Conservation (phyloP, 108 stramenopile species). For the Mayamaea pseudoterrestris region DNA sequence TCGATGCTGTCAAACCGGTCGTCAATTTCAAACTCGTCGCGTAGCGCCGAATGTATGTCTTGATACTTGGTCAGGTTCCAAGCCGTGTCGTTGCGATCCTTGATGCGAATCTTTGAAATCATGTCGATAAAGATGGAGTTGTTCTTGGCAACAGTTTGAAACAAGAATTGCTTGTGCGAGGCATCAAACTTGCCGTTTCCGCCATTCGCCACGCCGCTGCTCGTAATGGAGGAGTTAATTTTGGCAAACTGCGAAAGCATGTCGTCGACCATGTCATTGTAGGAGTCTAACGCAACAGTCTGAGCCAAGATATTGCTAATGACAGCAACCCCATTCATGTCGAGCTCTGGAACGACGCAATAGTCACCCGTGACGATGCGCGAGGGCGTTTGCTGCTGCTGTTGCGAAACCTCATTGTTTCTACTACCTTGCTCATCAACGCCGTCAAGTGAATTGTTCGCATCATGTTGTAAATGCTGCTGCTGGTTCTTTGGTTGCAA, state of each 20-base stretch:
- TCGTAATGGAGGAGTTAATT: constrained; percentile 69
- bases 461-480: too few relatives aligned
- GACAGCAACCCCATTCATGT: constrained; percentile 85
- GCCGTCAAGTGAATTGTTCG: background rate
- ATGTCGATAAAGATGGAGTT: constrained; percentile 86
- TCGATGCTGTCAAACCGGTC: constrained; percentile 74
- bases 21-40: constrained; percentile 53
- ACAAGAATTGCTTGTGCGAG: constrained; percentile 54
- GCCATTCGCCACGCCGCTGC: constrained; percentile 44
- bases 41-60: constrained; percentile 52
- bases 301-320: constrained; percentile 86
- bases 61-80: constrained; percentile 87
- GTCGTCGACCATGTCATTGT: constrained; percentile 81
- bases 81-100: constrained; percentile 81
- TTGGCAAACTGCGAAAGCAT: constrained; percentile 63
- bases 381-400: too few relatives aligned
- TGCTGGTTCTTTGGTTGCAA: too few relatives aligned
- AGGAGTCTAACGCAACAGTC: constrained; percentile 83
- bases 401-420: constrained; percentile 2
- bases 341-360: constrained; percentile 70
- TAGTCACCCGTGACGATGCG: constrained; percentile 58
- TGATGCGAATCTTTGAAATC: constrained; percentile 81
- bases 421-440: background rate
- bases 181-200: constrained; percentile 45
- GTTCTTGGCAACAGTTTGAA: constrained; percentile 75